A percentile compares a stretch with the other conserved stretches of the same genome.
phyloP scores from a whole-genome alignment of 2,329 filamentous ascomycete species.

The Aspergillus fumigatus region DNA sequence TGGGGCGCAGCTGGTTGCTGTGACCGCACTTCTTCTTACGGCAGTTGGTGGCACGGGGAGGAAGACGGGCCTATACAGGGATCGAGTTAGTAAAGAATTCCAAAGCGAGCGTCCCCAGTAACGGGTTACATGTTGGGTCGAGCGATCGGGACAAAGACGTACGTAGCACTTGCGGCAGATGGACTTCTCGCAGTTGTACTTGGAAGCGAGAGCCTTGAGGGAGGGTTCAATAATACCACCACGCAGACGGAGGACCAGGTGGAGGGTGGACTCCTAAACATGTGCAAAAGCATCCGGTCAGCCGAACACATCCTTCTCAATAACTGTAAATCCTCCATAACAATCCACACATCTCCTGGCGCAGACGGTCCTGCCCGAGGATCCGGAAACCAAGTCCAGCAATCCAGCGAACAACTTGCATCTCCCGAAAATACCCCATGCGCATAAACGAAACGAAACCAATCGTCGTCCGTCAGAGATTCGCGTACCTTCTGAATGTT shows the following conservation, averaged over 20 bases:
- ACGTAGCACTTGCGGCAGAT: conserved; percentile 99
- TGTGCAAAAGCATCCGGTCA: conserved; percentile 25
- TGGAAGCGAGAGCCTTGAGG: conserved; percentile 95
- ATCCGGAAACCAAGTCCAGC: background rate
- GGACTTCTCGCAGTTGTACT: conserved; percentile 99
- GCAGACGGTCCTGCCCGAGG: background rate
- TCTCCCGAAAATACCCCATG: background rate
- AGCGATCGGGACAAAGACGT: conserved; percentile 42
- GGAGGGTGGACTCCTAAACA: conserved; percentile 86
- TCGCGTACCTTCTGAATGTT: conserved; percentile 93
- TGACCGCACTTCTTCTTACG: conserved; percentile 99
- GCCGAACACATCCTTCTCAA: conserved; percentile 17
- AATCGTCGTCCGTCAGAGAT: conserved; percentile 4
- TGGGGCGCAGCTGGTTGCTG: conserved; percentile 99
- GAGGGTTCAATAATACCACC: conserved; percentile 99
- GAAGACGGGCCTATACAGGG: conserved; percentile 64
- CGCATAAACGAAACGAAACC: conserved; percentile 4
- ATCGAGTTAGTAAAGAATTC: background rate
- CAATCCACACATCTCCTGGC: background rate
- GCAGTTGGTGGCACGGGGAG: conserved; percentile 99
- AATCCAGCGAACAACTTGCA: conserved; percentile 1
- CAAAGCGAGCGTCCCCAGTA: background rate
- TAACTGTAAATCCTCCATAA: background rate
- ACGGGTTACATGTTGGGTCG: background rate
- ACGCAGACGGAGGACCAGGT: conserved; percentile 97